A percentile compares a stretch with the other conserved stretches of the same genome.
Evolutionary conservation across 352 stramenopile genomes (phyloP).

Genomic region (Pythium folliculosum): DNA sequence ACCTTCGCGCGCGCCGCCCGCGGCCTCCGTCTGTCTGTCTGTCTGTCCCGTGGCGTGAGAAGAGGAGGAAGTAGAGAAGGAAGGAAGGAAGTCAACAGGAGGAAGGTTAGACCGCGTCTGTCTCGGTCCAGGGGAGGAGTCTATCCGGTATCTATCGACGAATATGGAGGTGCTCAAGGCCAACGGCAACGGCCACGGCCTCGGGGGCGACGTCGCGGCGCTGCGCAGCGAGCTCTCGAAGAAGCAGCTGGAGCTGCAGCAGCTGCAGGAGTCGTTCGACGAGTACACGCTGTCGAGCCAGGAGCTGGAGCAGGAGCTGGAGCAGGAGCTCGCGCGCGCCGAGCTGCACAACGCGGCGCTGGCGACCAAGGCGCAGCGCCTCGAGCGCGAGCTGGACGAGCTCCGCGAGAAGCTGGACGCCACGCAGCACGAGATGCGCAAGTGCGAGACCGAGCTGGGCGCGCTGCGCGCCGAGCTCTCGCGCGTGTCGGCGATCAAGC

Average conservation of each 20-base stretch:
- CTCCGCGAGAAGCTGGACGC: constrained; percentile 56
- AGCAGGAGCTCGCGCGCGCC: constrained; percentile 69
- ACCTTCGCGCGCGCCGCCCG: not conserved
- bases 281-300: constrained; percentile 84
- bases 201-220: constrained; percentile 13
- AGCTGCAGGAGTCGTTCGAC: constrained; percentile 76
- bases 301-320: constrained; percentile 75
- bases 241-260: constrained; percentile 64
- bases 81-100: not conserved
- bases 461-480: constrained; percentile 47
- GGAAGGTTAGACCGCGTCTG: not conserved
- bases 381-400: constrained; percentile 55
- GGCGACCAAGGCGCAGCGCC: constrained; percentile 43
- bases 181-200: not conserved
- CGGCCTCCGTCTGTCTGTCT: not conserved
- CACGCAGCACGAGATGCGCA: constrained; percentile 49
- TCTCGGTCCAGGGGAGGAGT: not conserved
- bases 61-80: not conserved
- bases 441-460: constrained; percentile 55
- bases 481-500: constrained; percentile 39
- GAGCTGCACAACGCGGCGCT: constrained; percentile 56
- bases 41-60: not conserved
- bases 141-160: not conserved
- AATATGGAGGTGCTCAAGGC: constrained; percentile 9
- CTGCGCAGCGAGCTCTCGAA: constrained; percentile 53